These are phyloP conservation scores for Xylaria sp. DNA, from an alignment of 2,329 filamentous ascomycete species.

Conservation along the genomic window DNA sequence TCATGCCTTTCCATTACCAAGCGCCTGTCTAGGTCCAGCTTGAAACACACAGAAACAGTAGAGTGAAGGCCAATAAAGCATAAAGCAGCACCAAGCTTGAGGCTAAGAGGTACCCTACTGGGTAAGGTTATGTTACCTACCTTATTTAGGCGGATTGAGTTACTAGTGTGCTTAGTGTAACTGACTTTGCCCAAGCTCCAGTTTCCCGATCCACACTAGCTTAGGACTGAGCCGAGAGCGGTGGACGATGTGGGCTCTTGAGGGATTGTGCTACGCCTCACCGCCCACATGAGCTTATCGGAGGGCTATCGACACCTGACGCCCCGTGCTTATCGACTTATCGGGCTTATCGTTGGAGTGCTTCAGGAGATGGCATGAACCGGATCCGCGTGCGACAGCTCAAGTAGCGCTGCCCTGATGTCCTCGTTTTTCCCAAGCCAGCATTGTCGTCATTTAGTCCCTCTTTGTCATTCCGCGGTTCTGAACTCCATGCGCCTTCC, in stretches of 20 bases:
- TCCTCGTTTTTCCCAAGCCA: constrained; percentile 30
- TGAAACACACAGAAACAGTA: neutral
- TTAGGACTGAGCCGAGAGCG: constrained; percentile 24
- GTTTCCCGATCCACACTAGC: neutral
- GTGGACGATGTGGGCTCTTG: constrained; percentile 17
- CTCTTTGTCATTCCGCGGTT: neutral
- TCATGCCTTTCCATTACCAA: neutral
- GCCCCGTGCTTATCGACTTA: constrained; percentile 22
- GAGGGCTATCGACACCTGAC: constrained; percentile 16
- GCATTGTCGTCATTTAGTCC: constrained; percentile 14
- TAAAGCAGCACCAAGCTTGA: too few species aligned
- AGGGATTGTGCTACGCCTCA: constrained; percentile 18
- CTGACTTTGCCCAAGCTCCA: neutral
- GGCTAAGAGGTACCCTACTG: too few species aligned
- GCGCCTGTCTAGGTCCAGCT: neutral
- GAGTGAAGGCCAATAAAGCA: too few species aligned
- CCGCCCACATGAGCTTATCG: constrained; percentile 24
- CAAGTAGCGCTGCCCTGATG: constrained; percentile 33
- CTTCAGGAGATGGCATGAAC: constrained; percentile 33
- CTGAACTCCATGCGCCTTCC: constrained; percentile 14
- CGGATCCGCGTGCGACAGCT: constrained; percentile 43
- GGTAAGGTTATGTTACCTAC: neutral
- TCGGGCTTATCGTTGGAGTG: constrained; percentile 30
- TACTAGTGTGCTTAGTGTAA: neutral
- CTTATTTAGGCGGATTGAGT: neutral